Conservation (phyloP, 805 yeast genomes). For the Ogataea trehaloabstinens region DNA sequence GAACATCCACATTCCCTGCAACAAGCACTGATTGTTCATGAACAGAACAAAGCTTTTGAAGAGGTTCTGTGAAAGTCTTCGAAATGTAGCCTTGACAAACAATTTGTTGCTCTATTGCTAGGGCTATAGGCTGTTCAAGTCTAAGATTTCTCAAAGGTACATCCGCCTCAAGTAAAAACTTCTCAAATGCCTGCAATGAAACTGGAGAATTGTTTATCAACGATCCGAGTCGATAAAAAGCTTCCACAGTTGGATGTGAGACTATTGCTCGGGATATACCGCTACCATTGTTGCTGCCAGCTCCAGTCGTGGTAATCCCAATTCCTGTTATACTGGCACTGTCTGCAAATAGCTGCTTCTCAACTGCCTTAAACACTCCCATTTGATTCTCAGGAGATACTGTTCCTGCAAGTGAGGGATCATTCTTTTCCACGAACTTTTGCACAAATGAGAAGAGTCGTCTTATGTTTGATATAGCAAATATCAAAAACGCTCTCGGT, state of each 20-base stretch:
- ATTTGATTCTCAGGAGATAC: conserved; percentile 31
- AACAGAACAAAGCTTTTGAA: conserved; percentile 45
- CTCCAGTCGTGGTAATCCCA: conserved; percentile 18
- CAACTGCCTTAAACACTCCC: conserved; percentile 29
- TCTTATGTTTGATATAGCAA: conserved; percentile 64
- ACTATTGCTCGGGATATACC: conserved; percentile 19
- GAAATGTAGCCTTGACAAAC: conserved; percentile 63
- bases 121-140: conserved; percentile 38
- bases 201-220: conserved; percentile 52
- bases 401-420: conserved; percentile 30
- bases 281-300: conserved; percentile 4
- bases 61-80: conserved; percentile 32
- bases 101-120: conserved; percentile 58
- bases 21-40: conserved; percentile 39
- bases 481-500: conserved; percentile 63
- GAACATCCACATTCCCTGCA: conserved; percentile 44
- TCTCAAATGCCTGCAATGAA: conserved; percentile 55
- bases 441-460: conserved; percentile 56
- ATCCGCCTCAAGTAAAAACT: conserved; percentile 60
- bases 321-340: conserved; percentile 29
- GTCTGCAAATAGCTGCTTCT: conserved; percentile 28
- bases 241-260: conserved; percentile 48
- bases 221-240: conserved; percentile 48
- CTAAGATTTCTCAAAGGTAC: conserved; percentile 34
- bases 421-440: conserved; percentile 53